Conservation (phyloP, 305 asterid species). For the Fraxinus albicans region DNA sequence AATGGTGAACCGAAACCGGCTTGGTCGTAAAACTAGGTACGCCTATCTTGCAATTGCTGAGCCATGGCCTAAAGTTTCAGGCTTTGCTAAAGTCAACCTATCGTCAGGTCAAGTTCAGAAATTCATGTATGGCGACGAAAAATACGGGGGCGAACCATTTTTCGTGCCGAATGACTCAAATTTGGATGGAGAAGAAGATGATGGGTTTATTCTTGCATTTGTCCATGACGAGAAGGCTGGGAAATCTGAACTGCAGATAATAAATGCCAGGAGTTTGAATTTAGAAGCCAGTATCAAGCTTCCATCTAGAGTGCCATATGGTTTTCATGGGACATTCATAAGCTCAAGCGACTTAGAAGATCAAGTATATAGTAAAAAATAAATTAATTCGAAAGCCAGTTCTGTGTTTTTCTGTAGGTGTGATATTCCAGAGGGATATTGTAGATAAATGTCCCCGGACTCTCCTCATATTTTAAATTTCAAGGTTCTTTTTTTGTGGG, state of each 20-base stretch:
- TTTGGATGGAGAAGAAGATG: background rate
- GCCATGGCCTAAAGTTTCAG: slow-evolving; percentile 11
- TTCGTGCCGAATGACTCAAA: background rate
- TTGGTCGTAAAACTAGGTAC: background rate
- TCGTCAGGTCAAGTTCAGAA: background rate
- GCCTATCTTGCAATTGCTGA: slow-evolving; percentile 1
- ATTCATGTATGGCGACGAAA: background rate
- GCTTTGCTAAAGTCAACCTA: background rate
- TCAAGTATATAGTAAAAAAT: background rate
- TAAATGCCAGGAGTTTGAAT: background rate
- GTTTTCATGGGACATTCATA: slow-evolving; percentile 3
- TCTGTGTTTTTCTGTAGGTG: background rate
- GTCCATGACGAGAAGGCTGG: background rate
- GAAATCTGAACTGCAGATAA: background rate
- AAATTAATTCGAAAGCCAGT: background rate
- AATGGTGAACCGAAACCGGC: slow-evolving; percentile 1
- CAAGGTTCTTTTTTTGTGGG: too few species aligned
- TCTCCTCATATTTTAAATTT: background rate
- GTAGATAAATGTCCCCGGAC: background rate
- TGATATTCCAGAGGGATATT: background rate
- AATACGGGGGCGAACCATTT: slow-evolving; percentile 1
- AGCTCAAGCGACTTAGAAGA: background rate
- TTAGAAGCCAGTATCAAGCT: background rate
- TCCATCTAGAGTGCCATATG: slow-evolving; percentile 6
- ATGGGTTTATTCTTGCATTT: background rate